Percentiles rank a stretch among this genome's conserved stretches.
Evolutionary conservation across 1,284 basidiomycete species (phyloP).

Genomic region (Bjerkandera adusta): DNA sequence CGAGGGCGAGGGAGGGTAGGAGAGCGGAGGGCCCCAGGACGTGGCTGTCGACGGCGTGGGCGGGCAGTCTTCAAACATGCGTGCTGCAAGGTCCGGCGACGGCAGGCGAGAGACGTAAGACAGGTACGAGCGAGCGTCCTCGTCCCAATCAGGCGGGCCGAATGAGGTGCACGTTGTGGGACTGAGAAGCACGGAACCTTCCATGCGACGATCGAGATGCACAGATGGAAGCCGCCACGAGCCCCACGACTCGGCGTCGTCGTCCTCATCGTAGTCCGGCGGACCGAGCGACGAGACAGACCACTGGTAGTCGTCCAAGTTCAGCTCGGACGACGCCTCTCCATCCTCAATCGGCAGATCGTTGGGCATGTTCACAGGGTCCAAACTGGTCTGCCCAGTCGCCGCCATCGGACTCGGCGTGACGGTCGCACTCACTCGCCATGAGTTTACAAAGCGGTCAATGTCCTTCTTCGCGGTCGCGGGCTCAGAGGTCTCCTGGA

Average conservation of each 20-base stretch:
- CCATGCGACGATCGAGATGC: constrained; percentile 51
- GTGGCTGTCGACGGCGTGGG: constrained; percentile 27
- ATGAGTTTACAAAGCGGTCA: constrained; percentile 57
- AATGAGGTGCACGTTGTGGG: constrained; percentile 44
- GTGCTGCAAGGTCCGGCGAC: constrained; percentile 39
- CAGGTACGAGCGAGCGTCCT: constrained; percentile 24
- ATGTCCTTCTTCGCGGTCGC: constrained; percentile 45
- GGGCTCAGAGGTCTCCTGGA: constrained; percentile 54
- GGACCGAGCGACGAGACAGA: constrained; percentile 68
- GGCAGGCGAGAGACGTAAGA: constrained; percentile 29
- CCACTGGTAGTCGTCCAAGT: constrained; percentile 68
- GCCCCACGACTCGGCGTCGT: constrained; percentile 33
- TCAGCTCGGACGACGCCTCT: constrained; percentile 40
- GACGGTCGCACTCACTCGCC: constrained; percentile 56
- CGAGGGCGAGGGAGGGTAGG: constrained; percentile 19
- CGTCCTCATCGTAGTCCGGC: constrained; percentile 30
- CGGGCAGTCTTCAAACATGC: constrained; percentile 16
- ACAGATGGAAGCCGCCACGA: constrained; percentile 37
- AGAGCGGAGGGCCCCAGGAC: constrained; percentile 25
- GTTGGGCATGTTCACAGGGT: constrained; percentile 53
- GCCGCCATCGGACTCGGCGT: constrained; percentile 47
- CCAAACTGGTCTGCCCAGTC: constrained; percentile 51
- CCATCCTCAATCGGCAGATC: constrained; percentile 35
- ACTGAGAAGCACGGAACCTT: constrained; percentile 59
- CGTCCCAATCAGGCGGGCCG: constrained; percentile 35